Evolutionary conservation across 2,329 filamentous ascomycete species (phyloP).

Genomic region (Aureobasidium mangrovei): DNA sequence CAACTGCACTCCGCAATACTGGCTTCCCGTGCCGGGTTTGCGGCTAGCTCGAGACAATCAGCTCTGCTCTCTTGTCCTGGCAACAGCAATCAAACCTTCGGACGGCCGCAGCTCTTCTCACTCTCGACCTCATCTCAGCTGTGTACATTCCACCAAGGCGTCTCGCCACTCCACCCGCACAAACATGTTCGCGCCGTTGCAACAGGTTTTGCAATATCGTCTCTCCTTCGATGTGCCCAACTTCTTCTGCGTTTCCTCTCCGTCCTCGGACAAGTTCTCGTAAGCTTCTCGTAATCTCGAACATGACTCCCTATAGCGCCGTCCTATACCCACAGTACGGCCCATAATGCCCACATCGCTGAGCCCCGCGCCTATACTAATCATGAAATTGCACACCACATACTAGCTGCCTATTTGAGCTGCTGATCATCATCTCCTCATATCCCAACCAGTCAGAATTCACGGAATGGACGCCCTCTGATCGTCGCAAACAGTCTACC

Average conservation of each 20-base stretch:
- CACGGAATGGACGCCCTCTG: not conserved
- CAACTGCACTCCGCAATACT: constrained; percentile 1
- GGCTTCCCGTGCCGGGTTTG: not conserved
- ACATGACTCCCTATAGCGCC: not conserved
- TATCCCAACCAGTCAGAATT: not conserved
- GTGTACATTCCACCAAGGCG: not conserved
- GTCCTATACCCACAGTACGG: not conserved
- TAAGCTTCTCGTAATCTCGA: constrained; percentile 4
- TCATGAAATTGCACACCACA: not conserved
- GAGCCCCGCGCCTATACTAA: not conserved
- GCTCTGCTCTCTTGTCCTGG: not conserved
- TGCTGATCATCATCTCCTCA: not conserved
- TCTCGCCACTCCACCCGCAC: not conserved
- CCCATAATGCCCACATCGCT: not conserved
- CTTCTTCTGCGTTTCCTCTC: not conserved
- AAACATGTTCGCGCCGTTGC: not conserved
- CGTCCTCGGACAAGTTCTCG: not conserved
- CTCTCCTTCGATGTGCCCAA: not conserved
- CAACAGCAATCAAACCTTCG: not conserved
- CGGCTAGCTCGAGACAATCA: constrained; percentile 5
- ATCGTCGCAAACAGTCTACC: not conserved
- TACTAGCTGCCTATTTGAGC: not conserved
- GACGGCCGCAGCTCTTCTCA: not conserved
- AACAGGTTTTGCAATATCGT: not conserved
- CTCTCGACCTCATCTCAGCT: not conserved